Base-by-base conservation (phyloP, 2,329 filamentous ascomycete species). In the Zasmidium angulare region DNA sequence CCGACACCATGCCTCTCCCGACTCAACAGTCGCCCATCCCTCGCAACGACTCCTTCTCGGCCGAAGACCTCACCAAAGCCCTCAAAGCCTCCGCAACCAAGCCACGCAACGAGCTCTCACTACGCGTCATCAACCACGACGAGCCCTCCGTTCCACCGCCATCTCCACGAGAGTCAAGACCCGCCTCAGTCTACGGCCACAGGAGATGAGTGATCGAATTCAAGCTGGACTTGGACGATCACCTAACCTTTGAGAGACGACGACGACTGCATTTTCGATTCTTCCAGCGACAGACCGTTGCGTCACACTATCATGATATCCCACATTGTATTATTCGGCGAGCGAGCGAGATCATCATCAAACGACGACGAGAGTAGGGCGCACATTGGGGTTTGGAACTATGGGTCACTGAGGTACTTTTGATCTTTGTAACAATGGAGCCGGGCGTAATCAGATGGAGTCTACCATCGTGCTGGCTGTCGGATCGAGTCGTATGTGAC, bases 11-110 rank as follows among this genome's bases (percentile, higher is more conserved):
- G 67, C 71, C 71, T 19, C 49, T 66, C 46, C 70, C 71, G 31
- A 50, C 68, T 24, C 57, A 59, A 23, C 50, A 51, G 11, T 63
- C 59, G 23, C 46, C 47, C 61, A 63, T 73, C 53, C 68, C 70
- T 14, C 71, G 71, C 65, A 73, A 72, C 69, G 69, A 73, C 66
- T 72, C 70, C 53, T 73, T 73, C 71, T 70, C 67, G 26, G 66
- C 68, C 54, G 67, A 71, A 59, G 71, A 73, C 65, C 68, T 73
- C 61, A 60, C 63, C 64, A 66, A 69, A 46, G 71, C 71, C 50
- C 70, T 73, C 65, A 68, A 72, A 48, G 68, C 67, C 29, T 71
- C 71, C 1, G 69, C 66, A 40, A 53, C 60, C 47, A 73, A 70
- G 62, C 69, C 69, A 24, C 65, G 70, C 59, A 70, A 70, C 58